phyloP scores from a whole-genome alignment of 2,329 filamentous ascomycete genomes.

The Simplicillium sp. region DNA sequence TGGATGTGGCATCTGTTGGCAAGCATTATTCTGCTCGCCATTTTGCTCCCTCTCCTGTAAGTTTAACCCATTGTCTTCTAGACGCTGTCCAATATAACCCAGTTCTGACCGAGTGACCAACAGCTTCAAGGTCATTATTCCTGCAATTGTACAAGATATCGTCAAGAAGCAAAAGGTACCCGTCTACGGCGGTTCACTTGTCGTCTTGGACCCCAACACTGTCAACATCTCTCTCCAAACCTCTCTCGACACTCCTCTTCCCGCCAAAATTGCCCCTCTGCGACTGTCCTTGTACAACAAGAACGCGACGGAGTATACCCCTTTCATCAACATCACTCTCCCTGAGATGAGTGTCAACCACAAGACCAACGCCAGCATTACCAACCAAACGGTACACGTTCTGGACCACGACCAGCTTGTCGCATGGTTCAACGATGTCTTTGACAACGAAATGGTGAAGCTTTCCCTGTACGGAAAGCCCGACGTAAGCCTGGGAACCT shows the following conservation, averaged over 20 bases:
- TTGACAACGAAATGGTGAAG: constrained; percentile 19
- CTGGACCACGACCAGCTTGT: constrained; percentile 24
- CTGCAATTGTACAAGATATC: constrained; percentile 33
- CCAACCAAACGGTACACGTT: constrained; percentile 19
- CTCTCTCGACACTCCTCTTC: constrained; percentile 22
- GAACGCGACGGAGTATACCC: constrained; percentile 16
- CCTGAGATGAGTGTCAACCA: constrained; percentile 17
- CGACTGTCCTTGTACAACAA: constrained; percentile 24
- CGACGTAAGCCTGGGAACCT: constrained; percentile 22
- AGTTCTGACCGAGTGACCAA: not conserved
- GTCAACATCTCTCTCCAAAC: constrained; percentile 26
- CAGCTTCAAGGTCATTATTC: constrained; percentile 36
- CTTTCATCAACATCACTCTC: constrained; percentile 11
- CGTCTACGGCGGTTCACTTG: constrained; percentile 23
- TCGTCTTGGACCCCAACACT: constrained; percentile 19
- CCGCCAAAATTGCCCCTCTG: constrained; percentile 21
- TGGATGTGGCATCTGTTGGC: not conserved
- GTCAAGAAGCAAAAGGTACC: constrained; percentile 30
- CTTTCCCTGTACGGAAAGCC: constrained; percentile 23
- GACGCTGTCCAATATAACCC: no score
- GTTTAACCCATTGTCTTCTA: not conserved
- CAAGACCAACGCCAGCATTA: constrained; percentile 19
- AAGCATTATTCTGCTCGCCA: constrained; percentile 10
- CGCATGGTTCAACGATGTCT: constrained; percentile 21
- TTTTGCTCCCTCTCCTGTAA: constrained; percentile 7